Evolutionary conservation across 768 basidiomycete genomes (phyloP).

Genomic region (Gloeostereum incarnatum): DNA sequence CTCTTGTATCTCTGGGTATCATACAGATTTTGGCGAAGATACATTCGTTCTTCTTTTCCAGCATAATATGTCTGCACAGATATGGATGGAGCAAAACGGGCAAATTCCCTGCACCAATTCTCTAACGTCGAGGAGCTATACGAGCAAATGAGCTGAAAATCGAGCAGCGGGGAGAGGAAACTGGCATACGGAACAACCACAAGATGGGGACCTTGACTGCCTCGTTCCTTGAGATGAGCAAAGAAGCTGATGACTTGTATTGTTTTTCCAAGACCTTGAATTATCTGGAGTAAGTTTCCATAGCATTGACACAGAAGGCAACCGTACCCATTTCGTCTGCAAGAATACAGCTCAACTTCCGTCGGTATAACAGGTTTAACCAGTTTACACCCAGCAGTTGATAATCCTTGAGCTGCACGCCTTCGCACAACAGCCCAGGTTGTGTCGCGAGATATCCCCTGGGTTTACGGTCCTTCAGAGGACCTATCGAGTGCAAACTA

Average conservation of each 20-base stretch:
- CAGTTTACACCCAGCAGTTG: conserved; percentile 97
- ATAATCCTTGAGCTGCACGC: conserved; percentile 87
- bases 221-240: conserved; percentile 76
- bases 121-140: conserved; percentile 88
- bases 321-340: conserved; percentile 97
- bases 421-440: conserved; percentile 56
- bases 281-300: conserved; percentile 7
- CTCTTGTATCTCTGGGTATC: conserved; percentile 43
- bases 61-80: conserved; percentile 91
- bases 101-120: conserved; percentile 98
- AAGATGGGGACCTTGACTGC: conserved; percentile 78
- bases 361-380: conserved; percentile 80
- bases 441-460: conserved; percentile 69
- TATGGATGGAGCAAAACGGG: conserved; percentile 80
- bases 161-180: background rate
- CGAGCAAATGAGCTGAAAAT: conserved; percentile 4
- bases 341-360: conserved; percentile 83
- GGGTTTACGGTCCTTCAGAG: conserved; percentile 28
- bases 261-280: conserved; percentile 90
- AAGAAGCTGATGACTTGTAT: conserved; percentile 98
- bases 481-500: conserved; percentile 38
- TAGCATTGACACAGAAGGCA: conserved; percentile 4
- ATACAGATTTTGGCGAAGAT: conserved; percentile 62
- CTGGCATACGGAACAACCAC: conserved; percentile 86
- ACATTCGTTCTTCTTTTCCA: conserved; percentile 74